Percentiles rank a stretch among this genome's conserved stretches.
Evolutionary conservation across 129 eudicot species (phyloP).

Genomic region (Mikania micrantha): DNA sequence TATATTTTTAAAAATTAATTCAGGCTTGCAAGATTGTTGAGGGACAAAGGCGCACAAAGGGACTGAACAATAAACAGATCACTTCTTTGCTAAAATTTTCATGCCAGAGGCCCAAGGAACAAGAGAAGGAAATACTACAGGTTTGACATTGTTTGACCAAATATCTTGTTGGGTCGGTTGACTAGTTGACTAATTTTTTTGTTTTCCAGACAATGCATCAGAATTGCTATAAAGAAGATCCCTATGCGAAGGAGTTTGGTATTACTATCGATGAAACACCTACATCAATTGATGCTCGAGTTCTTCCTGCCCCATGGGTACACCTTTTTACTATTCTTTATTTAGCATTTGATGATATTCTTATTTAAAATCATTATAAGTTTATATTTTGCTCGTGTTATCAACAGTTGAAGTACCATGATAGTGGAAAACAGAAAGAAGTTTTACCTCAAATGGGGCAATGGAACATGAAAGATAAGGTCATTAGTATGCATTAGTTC

Average conservation of each 20-base stretch:
- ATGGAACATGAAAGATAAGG: slow-evolving; percentile 84
- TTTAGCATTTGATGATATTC: background rate
- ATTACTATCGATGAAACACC: slow-evolving; percentile 52
- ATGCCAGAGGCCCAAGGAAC: slow-evolving; percentile 66
- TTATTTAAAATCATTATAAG: background rate
- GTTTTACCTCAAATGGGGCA: slow-evolving; percentile 68
- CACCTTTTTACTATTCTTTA: background rate
- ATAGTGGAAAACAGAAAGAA: slow-evolving; percentile 66
- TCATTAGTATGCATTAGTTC: background rate
- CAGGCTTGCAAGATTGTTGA: slow-evolving; percentile 87
- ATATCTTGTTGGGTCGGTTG: background rate
- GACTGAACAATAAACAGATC: slow-evolving; percentile 68
- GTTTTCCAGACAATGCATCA: slow-evolving; percentile 52
- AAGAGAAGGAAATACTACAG: slow-evolving; percentile 66
- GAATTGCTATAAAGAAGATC: slow-evolving; percentile 56
- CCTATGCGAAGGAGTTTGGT: slow-evolving; percentile 64
- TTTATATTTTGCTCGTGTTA: slow-evolving; percentile 3
- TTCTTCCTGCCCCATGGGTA: slow-evolving; percentile 89
- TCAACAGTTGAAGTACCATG: slow-evolving; percentile 60
- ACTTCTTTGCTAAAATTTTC: slow-evolving; percentile 63
- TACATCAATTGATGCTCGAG: slow-evolving; percentile 66
- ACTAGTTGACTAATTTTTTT: background rate
- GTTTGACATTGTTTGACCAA: slow-evolving; percentile 25
- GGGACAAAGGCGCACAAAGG: slow-evolving; percentile 78
- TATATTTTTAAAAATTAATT: background rate